Percentiles rank a stretch among this genome's conserved stretches.
phyloP scores from a whole-genome alignment of 371 early-diverging fungal genomes.

The Apophysomyces trapeziformis region DNA sequence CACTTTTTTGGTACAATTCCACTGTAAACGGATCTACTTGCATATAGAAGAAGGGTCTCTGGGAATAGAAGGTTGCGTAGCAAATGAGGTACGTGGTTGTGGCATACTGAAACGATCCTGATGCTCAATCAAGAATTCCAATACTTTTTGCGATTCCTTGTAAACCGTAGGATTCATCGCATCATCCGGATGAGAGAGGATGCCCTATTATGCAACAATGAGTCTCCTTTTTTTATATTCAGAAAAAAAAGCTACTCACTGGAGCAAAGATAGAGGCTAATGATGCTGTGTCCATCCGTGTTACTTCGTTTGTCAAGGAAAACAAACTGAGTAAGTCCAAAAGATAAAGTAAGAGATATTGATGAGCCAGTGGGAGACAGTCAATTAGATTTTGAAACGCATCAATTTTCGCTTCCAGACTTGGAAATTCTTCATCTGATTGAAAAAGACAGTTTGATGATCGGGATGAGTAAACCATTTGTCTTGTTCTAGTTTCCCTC shows the following conservation, averaged over 20 bases:
- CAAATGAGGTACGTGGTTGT: slow-evolving; percentile 16
- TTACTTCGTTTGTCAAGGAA: slow-evolving; percentile 49
- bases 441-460: not conserved
- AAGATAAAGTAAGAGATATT: slow-evolving; percentile 62
- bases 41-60: not conserved
- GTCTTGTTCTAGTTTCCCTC: too few species aligned
- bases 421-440: slow-evolving; percentile 51
- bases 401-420: slow-evolving; percentile 50
- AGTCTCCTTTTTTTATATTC: not conserved
- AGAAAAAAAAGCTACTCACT: slow-evolving; percentile 18
- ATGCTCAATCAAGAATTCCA: slow-evolving; percentile 62
- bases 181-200: slow-evolving; percentile 62
- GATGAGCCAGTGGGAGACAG: slow-evolving; percentile 57
- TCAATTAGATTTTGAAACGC: slow-evolving; percentile 59
- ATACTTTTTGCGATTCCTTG: slow-evolving; percentile 60
- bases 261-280: slow-evolving; percentile 69
- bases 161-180: slow-evolving; percentile 63
- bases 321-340: slow-evolving; percentile 62
- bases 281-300: slow-evolving; percentile 61
- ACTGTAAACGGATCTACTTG: not conserved
- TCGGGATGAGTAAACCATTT: not conserved
- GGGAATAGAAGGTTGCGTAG: not conserved
- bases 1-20: too few species aligned
- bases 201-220: slow-evolving; percentile 26
- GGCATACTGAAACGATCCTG: slow-evolving; percentile 38